Base-by-base conservation (phyloP, 352 stramenopile species). In the Pseudoperonospora humuli region DNA sequence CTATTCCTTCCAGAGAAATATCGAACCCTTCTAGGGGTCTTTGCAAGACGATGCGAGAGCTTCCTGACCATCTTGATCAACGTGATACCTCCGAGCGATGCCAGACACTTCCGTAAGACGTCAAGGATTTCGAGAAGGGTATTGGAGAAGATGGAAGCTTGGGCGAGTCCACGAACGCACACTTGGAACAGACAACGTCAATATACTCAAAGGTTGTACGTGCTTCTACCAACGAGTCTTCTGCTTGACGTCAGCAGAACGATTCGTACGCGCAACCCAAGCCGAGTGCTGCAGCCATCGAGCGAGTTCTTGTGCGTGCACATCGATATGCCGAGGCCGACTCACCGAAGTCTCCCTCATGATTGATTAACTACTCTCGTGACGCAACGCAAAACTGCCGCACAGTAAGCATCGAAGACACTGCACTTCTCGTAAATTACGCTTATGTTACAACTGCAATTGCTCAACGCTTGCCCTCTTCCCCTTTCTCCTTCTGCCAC, bases 251-350 rank as follows among this genome's bases (percentile, higher is more conserved):
- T 85, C 68, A 5, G 64, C 41, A 7, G 69, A 56, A 27, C 65
- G 66, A 54, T 70, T 66, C 32, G 76, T 86, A 27, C 76, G 70
- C 20, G 67, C 7, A 4, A 70, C 39, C n/a, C n/a, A n/a, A 76
- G 43, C 24, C 66, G 67, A 21, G 64, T 55, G 36, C 72, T 84
- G 54, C 74, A 89, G 55, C 86, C 76, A 23, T 78, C 68, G 23
- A 89, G 70, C 33, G 85, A 55, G 23, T 86, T 70, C 52, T 79
- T 75, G 42, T 86, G 65, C 54, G 76, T 86, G 54, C 86, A 86
- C 39, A 89, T 54, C 59, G 74, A 80, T 69, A 84, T 84, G 23
- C n/a, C 17, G 24, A 25, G 18, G 3, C 24, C 23, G 15, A 7
- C 10, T 23, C 21, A 29, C 24, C 15, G 4, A 34, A 25, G 14